These are phyloP conservation scores for Nitzschia sp. DNA, from an alignment of 108 stramenopile species.

Conservation along the genomic window DNA sequence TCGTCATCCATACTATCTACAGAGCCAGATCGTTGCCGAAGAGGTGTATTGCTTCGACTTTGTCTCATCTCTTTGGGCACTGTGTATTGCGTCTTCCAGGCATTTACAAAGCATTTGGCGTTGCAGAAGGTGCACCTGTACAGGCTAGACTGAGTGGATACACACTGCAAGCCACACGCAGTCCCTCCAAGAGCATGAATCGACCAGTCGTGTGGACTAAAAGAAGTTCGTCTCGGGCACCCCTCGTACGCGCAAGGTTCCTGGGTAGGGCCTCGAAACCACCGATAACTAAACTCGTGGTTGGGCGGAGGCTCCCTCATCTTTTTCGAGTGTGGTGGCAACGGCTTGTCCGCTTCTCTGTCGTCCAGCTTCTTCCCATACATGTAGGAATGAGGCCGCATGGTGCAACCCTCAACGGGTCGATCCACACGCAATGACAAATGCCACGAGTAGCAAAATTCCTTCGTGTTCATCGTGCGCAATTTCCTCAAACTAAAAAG, in stretches of 20 bases:
- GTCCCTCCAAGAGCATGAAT: constrained; percentile 79
- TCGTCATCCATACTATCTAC: constrained; percentile 32
- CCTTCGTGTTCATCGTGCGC: constrained; percentile 49
- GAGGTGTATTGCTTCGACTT: constrained; percentile 25
- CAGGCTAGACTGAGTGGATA: constrained; percentile 76
- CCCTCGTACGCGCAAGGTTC: constrained; percentile 81
- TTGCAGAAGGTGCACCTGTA: constrained; percentile 89
- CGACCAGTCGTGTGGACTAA: constrained; percentile 91
- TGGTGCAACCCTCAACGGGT: constrained; percentile 86
- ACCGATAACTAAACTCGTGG: constrained; percentile 85
- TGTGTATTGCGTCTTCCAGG: constrained; percentile 90
- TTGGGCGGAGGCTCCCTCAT: constrained; percentile 82
- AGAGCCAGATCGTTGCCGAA: constrained; percentile 35
- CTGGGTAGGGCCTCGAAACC: constrained; percentile 80
- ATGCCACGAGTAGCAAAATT: constrained; percentile 82
- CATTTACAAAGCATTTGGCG: constrained; percentile 80
- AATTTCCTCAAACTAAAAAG: background rate
- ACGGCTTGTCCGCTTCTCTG: constrained; percentile 61
- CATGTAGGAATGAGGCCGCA: constrained; percentile 90
- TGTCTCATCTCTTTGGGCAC: constrained; percentile 53
- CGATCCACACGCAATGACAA: constrained; percentile 86
- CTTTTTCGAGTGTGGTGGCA: constrained; percentile 71
- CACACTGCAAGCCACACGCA: constrained; percentile 81
- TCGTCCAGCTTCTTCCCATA: constrained; percentile 91
- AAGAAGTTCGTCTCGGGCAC: constrained; percentile 84